Conservation (phyloP, 148 eudicot species). For the Vaccinium corymbosum region DNA sequence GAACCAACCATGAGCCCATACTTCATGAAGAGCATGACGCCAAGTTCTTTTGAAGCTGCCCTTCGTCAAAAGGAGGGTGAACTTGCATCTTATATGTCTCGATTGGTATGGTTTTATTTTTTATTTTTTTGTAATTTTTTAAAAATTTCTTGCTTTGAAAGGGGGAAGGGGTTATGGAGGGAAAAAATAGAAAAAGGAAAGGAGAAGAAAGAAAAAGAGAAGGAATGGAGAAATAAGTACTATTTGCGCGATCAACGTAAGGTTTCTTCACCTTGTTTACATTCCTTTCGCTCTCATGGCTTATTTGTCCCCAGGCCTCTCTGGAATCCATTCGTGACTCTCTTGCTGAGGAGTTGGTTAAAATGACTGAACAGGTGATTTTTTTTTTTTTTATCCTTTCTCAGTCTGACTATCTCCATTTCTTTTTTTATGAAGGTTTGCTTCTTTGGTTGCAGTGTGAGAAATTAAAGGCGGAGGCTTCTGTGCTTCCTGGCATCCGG, state of each 20-base stretch:
- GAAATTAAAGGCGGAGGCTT: conserved; percentile 72
- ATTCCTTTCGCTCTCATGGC: background rate
- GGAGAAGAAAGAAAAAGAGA: background rate
- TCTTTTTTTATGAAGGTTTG: conserved; percentile 5
- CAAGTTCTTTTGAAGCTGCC: conserved; percentile 82
- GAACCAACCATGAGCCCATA: conserved; percentile 68
- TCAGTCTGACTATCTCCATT: background rate
- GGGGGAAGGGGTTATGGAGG: background rate
- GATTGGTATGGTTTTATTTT: conserved; percentile 47
- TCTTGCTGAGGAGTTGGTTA: conserved; percentile 95
- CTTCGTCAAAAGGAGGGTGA: conserved; percentile 98
- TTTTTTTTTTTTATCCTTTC: conserved; percentile 11
- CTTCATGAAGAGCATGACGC: conserved; percentile 72
- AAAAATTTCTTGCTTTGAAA: background rate
- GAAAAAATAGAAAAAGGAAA: background rate
- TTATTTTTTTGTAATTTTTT: background rate
- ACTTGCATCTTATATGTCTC: conserved; percentile 86
- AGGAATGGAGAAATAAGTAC: background rate
- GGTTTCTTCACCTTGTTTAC: background rate
- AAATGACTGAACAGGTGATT: conserved; percentile 87
- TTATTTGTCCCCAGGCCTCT: conserved; percentile 55
- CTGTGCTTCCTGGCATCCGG: conserved; percentile 68
- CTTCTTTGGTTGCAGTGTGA: conserved; percentile 61
- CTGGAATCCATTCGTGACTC: conserved; percentile 94
- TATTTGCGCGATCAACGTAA: background rate